phyloP scores from a whole-genome alignment of 352 stramenopile genomes.

The Phytopythium boreale region DNA sequence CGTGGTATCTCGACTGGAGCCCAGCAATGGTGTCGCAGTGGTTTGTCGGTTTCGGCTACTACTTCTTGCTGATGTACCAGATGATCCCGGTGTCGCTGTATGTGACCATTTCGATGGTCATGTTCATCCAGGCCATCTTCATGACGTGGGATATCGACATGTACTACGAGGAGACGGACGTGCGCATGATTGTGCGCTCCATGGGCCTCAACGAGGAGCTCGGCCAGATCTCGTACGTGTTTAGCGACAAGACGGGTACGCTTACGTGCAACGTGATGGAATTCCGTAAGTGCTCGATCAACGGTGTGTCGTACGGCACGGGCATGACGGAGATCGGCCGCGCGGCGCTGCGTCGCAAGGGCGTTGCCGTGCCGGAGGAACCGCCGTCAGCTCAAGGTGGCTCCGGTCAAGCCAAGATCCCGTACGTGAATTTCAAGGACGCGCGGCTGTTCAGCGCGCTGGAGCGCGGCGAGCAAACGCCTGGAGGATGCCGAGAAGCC shows the following conservation, averaged over 20 bases:
- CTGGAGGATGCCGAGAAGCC: constrained; percentile 30
- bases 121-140: constrained; percentile 94
- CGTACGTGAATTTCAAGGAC: constrained; percentile 84
- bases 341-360: constrained; percentile 60
- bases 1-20: constrained; percentile 50
- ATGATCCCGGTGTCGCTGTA: constrained; percentile 98
- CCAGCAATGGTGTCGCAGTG: constrained; percentile 46
- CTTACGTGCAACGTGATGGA: constrained; percentile 93
- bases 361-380: constrained; percentile 49
- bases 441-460: constrained; percentile 42
- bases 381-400: constrained; percentile 15
- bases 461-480: constrained; percentile 25
- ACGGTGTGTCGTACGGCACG: constrained; percentile 88
- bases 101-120: constrained; percentile 96
- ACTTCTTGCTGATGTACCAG: constrained; percentile 95
- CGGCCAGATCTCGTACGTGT: constrained; percentile 90
- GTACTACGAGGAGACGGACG: constrained; percentile 91
- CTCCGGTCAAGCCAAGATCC: constrained; percentile 28
- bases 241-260: constrained; percentile 92
- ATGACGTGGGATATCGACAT: constrained; percentile 91
- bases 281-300: constrained; percentile 93
- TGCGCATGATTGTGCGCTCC: constrained; percentile 75
- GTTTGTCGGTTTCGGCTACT: constrained; percentile 87
- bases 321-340: constrained; percentile 79
- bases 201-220: constrained; percentile 90